Evolutionary conservation across 306 rosid species (phyloP), one percentile per base, ranked within the genome.

Genomic region (Quercus suber): DNA sequence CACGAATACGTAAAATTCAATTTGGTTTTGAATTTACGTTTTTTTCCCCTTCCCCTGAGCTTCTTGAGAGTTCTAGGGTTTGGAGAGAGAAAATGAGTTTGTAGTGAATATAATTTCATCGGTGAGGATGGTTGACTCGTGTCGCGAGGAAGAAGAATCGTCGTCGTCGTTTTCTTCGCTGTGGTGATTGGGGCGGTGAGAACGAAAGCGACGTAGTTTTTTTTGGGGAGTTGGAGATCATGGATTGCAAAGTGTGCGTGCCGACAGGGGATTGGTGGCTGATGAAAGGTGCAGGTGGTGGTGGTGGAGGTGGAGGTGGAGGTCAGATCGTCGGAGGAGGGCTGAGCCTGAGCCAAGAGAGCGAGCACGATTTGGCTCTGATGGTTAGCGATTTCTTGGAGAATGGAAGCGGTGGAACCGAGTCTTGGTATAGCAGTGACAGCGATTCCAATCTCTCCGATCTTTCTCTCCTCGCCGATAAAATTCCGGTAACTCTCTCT

Each of bases 311-410:
- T n/a, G 87, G 80, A 4, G 84, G 85, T 20, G 81, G 80, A 17
- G 82, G 80, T 15, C 82, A 86, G 81, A 86, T 83, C 74, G 89
- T 79, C 45, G 89, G 85, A 9, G 98, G 95, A 3, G 92, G 86
- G 6, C 76, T 95, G 18, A 95, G 99, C 94, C 92, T 95, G 18
- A 95, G 99, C 93, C 92, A 88, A 18, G 99, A 95, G 81, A 95
- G 98, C 87, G 99, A 95, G 49, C 91, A 84, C 52, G 99, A 95
- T 84, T 89, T 95, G 77, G 99, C 92, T 15, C 5, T 85, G 10
- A 91, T 95, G 99, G 99, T 95, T 4, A 82, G 90, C 53, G 99
- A 95, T 81, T 95, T 95, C 81, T 85, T 84, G 76, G 99, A 95
- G 73, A 95, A 95, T 82, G 98, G 97, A 2, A 95, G 99, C 56